Percentiles rank a stretch among this genome's conserved stretches.
These are phyloP conservation scores for Fusarium graminum DNA, from an alignment of 2,329 filamentous ascomycete genomes.

Conservation along the genomic window DNA sequence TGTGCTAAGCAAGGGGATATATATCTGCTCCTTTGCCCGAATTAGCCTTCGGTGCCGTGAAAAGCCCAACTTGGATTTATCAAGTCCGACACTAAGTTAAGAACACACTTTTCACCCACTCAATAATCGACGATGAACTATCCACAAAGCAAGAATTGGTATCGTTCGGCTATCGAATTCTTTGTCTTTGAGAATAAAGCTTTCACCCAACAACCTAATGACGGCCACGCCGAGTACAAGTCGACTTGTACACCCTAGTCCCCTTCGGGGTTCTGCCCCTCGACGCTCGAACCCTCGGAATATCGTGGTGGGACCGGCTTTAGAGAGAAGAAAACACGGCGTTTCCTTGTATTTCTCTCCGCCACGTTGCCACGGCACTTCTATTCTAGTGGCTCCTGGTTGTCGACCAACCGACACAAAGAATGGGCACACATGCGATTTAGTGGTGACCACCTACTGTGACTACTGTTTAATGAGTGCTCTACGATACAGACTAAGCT, in stretches of 20 bases:
- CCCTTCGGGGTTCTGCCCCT: slow-evolving; percentile 22
- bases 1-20: too few species aligned
- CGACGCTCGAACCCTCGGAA: slow-evolving; percentile 18
- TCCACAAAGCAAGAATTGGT: not conserved
- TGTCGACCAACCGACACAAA: slow-evolving; percentile 23
- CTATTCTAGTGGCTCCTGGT: slow-evolving; percentile 44
- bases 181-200: slow-evolving; percentile 5
- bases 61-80: too few species aligned
- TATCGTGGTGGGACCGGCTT: slow-evolving; percentile 38
- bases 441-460: too few species aligned
- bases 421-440: slow-evolving; percentile 8
- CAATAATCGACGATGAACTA: too few species aligned
- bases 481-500: not conserved
- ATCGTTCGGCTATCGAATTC: slow-evolving; percentile 1
- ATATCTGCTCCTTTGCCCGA: too few species aligned
- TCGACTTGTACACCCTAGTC: slow-evolving; percentile 17
- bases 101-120: too few species aligned
- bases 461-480: too few species aligned
- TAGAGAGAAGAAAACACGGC: slow-evolving; percentile 28
- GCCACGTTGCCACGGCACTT: slow-evolving; percentile 50
- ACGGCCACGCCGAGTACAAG: slow-evolving; percentile 32
- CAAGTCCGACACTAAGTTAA: too few species aligned
- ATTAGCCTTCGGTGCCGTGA: too few species aligned
- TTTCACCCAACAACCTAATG: slow-evolving; percentile 28
- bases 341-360: slow-evolving; percentile 45